Percentiles rank a stretch among this genome's conserved stretches.
phyloP scores from a whole-genome alignment of 2,329 filamentous ascomycete genomes.

The Pestalotiopsis sp. region DNA sequence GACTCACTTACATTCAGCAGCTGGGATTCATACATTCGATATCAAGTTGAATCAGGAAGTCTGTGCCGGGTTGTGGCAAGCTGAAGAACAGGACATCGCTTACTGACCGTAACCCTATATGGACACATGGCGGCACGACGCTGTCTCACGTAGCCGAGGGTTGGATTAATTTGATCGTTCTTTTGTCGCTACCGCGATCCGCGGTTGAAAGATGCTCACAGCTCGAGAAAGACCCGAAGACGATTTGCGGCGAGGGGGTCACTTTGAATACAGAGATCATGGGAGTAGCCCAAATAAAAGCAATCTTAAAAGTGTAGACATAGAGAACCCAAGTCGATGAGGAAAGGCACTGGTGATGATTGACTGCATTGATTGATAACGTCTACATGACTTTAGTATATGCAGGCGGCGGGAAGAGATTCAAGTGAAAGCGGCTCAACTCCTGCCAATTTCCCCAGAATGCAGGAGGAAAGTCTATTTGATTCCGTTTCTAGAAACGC shows the following conservation, averaged over 20 bases:
- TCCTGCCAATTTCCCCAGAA: background rate
- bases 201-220: background rate
- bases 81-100: background rate
- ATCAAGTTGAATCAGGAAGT: background rate
- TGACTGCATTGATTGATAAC: background rate
- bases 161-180: background rate
- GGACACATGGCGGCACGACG: background rate
- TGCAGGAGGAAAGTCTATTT: background rate
- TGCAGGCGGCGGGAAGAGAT: background rate
- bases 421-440: background rate
- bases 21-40: background rate
- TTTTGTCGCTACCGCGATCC: background rate
- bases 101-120: background rate
- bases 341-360: background rate
- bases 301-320: too few species aligned
- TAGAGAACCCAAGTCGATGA: too few species aligned
- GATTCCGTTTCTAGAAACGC: background rate
- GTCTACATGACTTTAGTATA: background rate
- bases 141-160: background rate
- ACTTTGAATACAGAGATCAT: too few species aligned
- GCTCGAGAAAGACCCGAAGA: too few species aligned
- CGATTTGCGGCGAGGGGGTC: too few species aligned
- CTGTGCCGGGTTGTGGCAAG: background rate
- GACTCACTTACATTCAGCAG: background rate
- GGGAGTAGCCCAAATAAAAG: too few species aligned